Percentiles rank a stretch among this genome's conserved stretches.
Conservation (phyloP, 192 early-diverging fungal species). For the Diversispora epigaea region DNA sequence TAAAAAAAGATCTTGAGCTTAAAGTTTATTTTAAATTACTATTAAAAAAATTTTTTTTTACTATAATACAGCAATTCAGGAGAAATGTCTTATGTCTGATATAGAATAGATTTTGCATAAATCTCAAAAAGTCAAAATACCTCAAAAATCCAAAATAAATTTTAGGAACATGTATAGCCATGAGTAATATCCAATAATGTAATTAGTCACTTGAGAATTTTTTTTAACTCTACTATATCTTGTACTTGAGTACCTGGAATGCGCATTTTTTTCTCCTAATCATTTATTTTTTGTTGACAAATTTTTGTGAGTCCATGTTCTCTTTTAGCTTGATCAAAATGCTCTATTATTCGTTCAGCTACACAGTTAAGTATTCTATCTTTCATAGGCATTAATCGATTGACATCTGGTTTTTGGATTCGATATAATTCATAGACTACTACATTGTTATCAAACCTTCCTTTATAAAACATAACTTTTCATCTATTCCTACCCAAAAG, state of each 20-base stretch:
- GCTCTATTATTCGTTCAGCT: conserved; percentile 9
- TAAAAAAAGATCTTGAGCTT: too few relatives aligned
- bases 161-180: neutral
- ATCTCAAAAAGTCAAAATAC: too few relatives aligned
- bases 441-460: conserved; percentile 12
- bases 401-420: conserved; percentile 21
- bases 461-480: neutral
- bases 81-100: too few relatives aligned
- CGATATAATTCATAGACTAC: conserved; percentile 21
- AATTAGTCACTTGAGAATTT: conserved; percentile 17
- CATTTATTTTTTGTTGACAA: conserved; percentile 16
- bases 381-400: conserved; percentile 29
- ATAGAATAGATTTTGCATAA: too few relatives aligned
- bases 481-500: neutral
- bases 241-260: conserved; percentile 12
- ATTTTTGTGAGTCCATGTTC: conserved; percentile 7
- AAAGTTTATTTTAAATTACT: too few relatives aligned
- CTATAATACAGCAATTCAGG: too few relatives aligned
- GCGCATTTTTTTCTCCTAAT: conserved; percentile 4
- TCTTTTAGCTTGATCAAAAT: conserved; percentile 24
- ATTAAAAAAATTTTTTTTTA: too few relatives aligned
- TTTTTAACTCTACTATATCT: conserved; percentile 28
- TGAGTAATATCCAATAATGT: conserved; percentile 21
- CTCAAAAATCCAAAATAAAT: too few relatives aligned
- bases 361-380: conserved; percentile 22